Evolutionary conservation across 805 yeast genomes (phyloP).

Genomic region (Kuraishia hungarica): DNA sequence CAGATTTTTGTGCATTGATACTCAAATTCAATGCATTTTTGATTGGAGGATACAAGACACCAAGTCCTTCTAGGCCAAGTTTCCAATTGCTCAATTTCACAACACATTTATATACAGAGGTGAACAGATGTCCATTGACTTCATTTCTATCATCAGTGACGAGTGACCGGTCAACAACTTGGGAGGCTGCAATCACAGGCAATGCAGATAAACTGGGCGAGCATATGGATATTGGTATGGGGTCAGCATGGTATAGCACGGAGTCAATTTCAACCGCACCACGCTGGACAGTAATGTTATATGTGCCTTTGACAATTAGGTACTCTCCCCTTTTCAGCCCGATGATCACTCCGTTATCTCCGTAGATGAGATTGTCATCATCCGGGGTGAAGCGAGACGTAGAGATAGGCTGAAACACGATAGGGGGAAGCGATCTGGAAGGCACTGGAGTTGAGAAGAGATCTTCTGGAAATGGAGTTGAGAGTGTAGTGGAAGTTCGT

Average conservation of each 20-base stretch:
- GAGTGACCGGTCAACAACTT: constrained; percentile 22
- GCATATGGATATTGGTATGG: constrained; percentile 21
- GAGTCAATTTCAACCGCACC: constrained; percentile 41
- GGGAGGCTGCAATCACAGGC: constrained; percentile 37
- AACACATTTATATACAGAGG: constrained; percentile 33
- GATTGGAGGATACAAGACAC: constrained; percentile 33
- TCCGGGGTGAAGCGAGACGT: constrained; percentile 30
- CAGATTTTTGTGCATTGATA: constrained; percentile 9
- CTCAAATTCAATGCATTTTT: constrained; percentile 28
- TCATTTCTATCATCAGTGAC: constrained; percentile 19
- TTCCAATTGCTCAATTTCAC: constrained; percentile 24
- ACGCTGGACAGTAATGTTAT: constrained; percentile 28
- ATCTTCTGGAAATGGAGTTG: not conserved
- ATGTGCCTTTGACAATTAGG: constrained; percentile 40
- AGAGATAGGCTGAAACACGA: not conserved
- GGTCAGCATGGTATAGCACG: constrained; percentile 20
- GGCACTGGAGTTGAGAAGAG: not conserved
- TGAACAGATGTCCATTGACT: constrained; percentile 29
- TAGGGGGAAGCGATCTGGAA: not conserved
- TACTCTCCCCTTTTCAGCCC: constrained; percentile 35
- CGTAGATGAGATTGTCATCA: constrained; percentile 28
- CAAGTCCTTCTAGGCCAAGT: constrained; percentile 39
- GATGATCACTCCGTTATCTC: constrained; percentile 23
- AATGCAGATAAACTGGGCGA: constrained; percentile 24
- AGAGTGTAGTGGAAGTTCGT: not conserved